phyloP scores from a whole-genome alignment of 345 rosid genomes.

The Anacardium occidentale region DNA sequence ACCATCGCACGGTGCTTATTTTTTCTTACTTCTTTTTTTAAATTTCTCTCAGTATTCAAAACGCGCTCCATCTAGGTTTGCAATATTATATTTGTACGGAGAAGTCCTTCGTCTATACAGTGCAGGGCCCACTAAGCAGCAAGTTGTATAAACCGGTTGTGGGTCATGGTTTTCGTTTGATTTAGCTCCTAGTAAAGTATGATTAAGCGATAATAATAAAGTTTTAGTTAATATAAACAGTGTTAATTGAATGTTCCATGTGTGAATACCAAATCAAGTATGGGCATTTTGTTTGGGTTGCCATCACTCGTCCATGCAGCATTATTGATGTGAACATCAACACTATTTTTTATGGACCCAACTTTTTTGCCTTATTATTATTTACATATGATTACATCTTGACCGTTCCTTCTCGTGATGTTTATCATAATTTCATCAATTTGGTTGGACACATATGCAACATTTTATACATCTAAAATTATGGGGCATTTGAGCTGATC shows the following conservation, averaged over 20 bases:
- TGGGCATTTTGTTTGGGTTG: no score
- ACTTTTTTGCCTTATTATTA: not conserved
- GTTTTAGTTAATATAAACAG: not conserved
- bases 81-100: slow-evolving; percentile 32
- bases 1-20: not conserved
- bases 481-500: not conserved
- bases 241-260: not conserved
- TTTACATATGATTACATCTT: not conserved
- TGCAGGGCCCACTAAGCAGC: no score
- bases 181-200: no score
- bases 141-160: no score
- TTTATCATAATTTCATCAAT: not conserved
- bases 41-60: not conserved
- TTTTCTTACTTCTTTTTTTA: not conserved
- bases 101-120: not conserved
- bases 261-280: not conserved
- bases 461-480: not conserved
- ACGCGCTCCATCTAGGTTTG: not conserved
- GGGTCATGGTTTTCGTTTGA: no score
- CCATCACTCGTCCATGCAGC: no score
- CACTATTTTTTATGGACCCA: slow-evolving; percentile 8
- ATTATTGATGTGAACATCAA: slow-evolving; percentile 1
- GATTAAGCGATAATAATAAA: not conserved
- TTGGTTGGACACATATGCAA: not conserved
- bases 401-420: not conserved